Conservation (phyloP, 371 early-diverging fungal species). For the Mucor mucedo region DNA sequence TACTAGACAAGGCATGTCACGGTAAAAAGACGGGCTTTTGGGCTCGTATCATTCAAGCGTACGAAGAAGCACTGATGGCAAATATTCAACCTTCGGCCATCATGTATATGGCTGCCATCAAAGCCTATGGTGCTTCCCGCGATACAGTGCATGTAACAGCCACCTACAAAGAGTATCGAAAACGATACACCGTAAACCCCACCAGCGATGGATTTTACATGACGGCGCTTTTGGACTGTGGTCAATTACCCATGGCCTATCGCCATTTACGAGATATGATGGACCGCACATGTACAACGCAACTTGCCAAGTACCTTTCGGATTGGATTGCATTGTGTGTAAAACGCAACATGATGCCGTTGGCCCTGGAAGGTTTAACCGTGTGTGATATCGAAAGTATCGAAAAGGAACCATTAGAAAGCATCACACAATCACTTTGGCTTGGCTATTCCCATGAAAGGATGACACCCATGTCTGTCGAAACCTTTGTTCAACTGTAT, state of each 20-base stretch:
- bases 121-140: constrained; percentile 31
- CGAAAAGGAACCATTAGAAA: no score
- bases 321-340: not conserved
- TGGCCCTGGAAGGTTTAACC: no score
- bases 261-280: constrained; percentile 10
- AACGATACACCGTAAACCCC: constrained; percentile 5
- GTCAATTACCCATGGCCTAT: constrained; percentile 12
- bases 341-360: not conserved
- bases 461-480: no score
- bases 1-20: not conserved
- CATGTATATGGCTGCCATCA: constrained; percentile 30
- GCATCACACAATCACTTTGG: no score
- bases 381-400: no score
- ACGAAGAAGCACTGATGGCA: constrained; percentile 19
- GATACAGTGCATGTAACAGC: constrained; percentile 16
- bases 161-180: constrained; percentile 23
- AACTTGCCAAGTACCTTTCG: not conserved
- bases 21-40: constrained; percentile 33
- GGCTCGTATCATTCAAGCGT: constrained; percentile 25
- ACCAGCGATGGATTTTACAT: constrained; percentile 23
- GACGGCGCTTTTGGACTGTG: constrained; percentile 27
- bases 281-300: not conserved
- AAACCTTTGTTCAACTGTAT: no score
- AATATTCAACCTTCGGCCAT: constrained; percentile 17
- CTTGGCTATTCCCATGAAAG: no score